Evolutionary conservation across 2,329 filamentous ascomycete genomes (phyloP), one percentile per base, ranked within the genome.

Genomic region (Aspergillus sp.): DNA sequence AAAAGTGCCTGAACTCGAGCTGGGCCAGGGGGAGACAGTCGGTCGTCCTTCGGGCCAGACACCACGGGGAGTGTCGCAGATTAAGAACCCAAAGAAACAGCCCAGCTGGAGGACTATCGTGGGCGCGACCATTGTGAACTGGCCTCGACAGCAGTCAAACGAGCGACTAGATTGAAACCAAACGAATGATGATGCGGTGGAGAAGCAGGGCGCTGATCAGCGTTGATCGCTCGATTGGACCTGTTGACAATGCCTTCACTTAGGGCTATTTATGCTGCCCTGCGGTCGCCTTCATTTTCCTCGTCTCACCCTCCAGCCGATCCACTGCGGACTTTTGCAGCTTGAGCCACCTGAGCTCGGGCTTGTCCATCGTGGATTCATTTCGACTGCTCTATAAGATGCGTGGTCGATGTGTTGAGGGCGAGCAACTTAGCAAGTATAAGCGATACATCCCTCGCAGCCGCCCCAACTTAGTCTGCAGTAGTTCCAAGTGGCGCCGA

Each of bases 71-170:
- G 69, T 68, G 54, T 62, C 61, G 63, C 69, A 72, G 22, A 64
- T 70, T 71, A 71, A 68, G 67, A 72, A 57, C 37, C 67, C 70
- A 47, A 66, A 68, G 64, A 64, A 72, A 52, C 68, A 70, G 24
- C 61, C 65, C 24, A 64, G 39, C 54, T 66, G 58, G 19, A 68
- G 42, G 41, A 66, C 59, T 61, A 65, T 68, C 20, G 62, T 44
- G 11, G 62, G 19, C 17, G 19, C n/a, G 40, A 40, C 37, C 37
- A 42, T 46, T 46, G 44, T 24, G 44, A 46, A 46, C 44, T 30
- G 24, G 44, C 22, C 44, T 13, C 44, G 13, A 17, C 44, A 46
- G 44, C 44, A 27, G 22, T 22, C 44, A 46, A 46, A 46, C 44
- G 24, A 46, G 24, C n/a, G 44, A 46, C 44, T 30, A 30, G 44